Evolutionary conservation across 2,329 filamentous ascomycete species (phyloP).

Genomic region (Paraconiothyrium brasiliense): DNA sequence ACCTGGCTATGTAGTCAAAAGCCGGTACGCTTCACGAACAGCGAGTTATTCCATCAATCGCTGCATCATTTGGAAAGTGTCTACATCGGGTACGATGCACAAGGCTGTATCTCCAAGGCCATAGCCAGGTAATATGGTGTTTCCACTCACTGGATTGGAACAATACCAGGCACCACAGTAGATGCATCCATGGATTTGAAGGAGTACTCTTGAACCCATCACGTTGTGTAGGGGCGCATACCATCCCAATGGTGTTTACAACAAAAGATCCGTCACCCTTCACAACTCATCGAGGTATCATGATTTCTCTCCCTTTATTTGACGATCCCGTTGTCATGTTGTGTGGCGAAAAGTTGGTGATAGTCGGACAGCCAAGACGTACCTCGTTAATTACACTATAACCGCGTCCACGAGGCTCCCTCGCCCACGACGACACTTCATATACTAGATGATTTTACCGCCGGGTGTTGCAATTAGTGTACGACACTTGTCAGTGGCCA

Average conservation of each 20-base stretch:
- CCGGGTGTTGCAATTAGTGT: slow-evolving; percentile 25
- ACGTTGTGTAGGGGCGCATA: neutral
- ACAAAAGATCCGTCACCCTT: neutral
- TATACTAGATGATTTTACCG: slow-evolving; percentile 38
- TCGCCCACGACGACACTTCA: slow-evolving; percentile 32
- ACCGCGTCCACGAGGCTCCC: slow-evolving; percentile 35
- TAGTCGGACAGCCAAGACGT: slow-evolving; percentile 31
- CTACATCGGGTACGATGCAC: slow-evolving; percentile 12
- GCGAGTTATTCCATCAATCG: slow-evolving; percentile 34
- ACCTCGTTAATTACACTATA: slow-evolving; percentile 41
- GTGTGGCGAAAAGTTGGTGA: slow-evolving; percentile 18
- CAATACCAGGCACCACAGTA: slow-evolving; percentile 1
- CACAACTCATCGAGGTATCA: neutral
- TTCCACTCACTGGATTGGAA: neutral
- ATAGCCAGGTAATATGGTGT: slow-evolving; percentile 7
- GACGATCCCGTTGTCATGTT: slow-evolving; percentile 16
- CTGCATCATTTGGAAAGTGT: slow-evolving; percentile 4
- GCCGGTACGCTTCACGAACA: slow-evolving; percentile 12
- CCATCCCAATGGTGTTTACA: neutral
- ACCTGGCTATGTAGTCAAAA: slow-evolving; percentile 21
- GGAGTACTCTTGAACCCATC: neutral
- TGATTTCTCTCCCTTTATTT: neutral
- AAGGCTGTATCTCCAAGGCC: slow-evolving; percentile 11
- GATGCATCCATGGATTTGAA: neutral
- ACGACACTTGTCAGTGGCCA: slow-evolving; percentile 14